A percentile compares a stretch with the other conserved stretches of the same genome.
These are phyloP conservation scores for Magnolia sinica DNA, from an alignment of 164 flowering plant genomes.

Conservation along the genomic window DNA sequence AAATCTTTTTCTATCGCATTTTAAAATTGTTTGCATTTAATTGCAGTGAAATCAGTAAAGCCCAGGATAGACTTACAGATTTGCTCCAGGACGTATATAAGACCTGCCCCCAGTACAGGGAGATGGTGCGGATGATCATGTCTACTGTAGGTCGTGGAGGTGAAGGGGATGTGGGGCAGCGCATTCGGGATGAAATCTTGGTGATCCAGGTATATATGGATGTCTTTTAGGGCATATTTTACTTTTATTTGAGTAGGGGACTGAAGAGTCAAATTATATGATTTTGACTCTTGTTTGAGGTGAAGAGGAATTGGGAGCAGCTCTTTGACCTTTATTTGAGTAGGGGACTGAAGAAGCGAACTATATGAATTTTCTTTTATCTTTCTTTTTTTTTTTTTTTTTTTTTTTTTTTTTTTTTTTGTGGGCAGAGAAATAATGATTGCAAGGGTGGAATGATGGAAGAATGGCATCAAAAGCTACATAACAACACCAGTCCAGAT, in stretches of 20 bases:
- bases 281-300: neutral
- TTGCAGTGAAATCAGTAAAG: conserved; percentile 91
- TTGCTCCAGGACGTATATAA: conserved; percentile 61
- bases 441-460: conserved; percentile 99
- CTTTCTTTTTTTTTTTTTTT: neutral
- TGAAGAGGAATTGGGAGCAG: neutral
- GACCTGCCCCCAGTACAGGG: conserved; percentile 63
- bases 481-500: conserved; percentile 98
- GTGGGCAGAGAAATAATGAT: conserved; percentile 76
- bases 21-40: neutral
- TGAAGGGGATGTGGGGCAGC: conserved; percentile 98
- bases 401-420: too few species aligned
- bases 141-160: conserved; percentile 99
- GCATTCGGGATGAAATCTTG: conserved; percentile 94
- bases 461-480: conserved; percentile 99
- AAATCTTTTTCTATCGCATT: neutral
- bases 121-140: conserved; percentile 81
- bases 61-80: conserved; percentile 94
- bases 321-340: neutral
- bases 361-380: neutral
- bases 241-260: neutral
- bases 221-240: neutral
- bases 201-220: conserved; percentile 70
- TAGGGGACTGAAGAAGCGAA: neutral
- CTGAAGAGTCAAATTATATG: neutral